phyloP scores from a whole-genome alignment of 441 rosid species.

The Populus tomentosa region DNA sequence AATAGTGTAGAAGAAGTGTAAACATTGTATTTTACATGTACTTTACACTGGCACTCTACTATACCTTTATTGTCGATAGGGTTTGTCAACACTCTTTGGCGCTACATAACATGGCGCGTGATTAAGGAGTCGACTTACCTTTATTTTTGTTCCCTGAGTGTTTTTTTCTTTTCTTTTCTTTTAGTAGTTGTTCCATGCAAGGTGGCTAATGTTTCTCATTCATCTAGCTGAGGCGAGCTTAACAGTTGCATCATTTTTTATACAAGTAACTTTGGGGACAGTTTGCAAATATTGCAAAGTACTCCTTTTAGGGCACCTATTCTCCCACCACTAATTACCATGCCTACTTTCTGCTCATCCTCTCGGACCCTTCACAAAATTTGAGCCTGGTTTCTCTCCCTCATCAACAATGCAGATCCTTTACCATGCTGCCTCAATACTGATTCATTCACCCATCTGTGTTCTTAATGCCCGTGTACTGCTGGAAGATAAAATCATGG shows the following conservation, averaged over 20 bases:
- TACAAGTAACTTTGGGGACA: background rate
- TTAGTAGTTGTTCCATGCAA: no score
- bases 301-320: background rate
- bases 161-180: no score
- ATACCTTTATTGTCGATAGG: no score
- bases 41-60: no score
- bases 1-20: no score
- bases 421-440: background rate
- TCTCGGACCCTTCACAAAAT: background rate
- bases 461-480: background rate
- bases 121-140: background rate
- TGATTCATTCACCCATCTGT: background rate
- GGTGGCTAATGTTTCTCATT: no score
- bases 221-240: no score
- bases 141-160: no score
- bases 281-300: background rate
- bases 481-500: background rate
- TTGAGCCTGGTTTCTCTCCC: background rate
- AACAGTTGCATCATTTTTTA: no score
- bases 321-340: background rate
- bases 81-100: background rate
- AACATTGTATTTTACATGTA: no score
- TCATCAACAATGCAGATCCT: background rate
- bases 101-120: background rate
- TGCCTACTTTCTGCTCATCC: background rate